These are phyloP conservation scores for Petunia axillaris DNA, from an alignment of 257 asterid genomes.

Conservation along the genomic window DNA sequence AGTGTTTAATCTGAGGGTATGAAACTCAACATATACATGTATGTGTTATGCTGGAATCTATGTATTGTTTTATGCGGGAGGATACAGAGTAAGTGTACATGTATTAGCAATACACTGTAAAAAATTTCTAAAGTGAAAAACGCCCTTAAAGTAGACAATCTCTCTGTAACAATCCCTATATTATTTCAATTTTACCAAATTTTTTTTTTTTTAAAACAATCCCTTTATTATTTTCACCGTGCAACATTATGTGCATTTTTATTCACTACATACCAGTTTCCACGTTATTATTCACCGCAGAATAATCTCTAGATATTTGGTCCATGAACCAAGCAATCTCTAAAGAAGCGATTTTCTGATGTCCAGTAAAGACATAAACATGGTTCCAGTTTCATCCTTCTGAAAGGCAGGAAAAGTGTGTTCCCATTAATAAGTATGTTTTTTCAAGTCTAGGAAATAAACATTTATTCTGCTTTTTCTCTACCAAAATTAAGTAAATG, in stretches of 20 bases:
- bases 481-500: background rate
- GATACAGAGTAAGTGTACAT: background rate
- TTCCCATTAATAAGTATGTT: background rate
- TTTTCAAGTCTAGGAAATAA: background rate
- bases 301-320: background rate
- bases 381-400: conserved; percentile 15
- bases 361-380: background rate
- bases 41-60: background rate
- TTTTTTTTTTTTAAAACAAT: background rate
- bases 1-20: too few relatives aligned
- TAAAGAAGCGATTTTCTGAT: background rate
- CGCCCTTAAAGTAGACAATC: background rate
- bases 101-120: background rate
- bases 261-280: background rate
- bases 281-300: background rate
- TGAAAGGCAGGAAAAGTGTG: background rate
- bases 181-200: too few relatives aligned
- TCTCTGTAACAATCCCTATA: background rate
- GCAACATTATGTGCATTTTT: background rate
- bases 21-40: background rate
- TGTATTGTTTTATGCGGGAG: background rate
- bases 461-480: conserved; percentile 16
- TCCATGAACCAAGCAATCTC: background rate
- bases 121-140: background rate
- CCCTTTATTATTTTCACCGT: background rate